These are phyloP conservation scores for Spergularia bocconei DNA, from an alignment of 148 eudicot genomes.

Conservation along the genomic window DNA sequence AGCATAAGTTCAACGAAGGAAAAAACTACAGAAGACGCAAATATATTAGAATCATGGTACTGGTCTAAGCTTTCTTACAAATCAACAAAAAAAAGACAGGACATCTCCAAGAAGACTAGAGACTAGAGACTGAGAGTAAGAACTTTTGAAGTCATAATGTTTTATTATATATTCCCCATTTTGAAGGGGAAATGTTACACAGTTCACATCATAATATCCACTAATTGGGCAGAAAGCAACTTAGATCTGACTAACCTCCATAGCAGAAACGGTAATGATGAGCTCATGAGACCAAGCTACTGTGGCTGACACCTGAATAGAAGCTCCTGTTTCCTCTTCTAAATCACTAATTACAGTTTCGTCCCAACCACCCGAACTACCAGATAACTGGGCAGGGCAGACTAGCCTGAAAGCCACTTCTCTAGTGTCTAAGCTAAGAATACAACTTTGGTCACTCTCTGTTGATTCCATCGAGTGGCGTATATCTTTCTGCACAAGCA, in stretches of 20 bases:
- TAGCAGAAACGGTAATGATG: conserved; percentile 21
- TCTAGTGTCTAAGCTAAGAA: not conserved
- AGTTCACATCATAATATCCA: not conserved
- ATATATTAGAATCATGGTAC: not conserved
- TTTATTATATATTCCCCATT: not conserved
- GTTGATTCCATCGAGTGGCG: not conserved
- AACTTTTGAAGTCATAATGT: not conserved
- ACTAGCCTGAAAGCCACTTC: conserved; percentile 22
- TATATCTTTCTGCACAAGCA: conserved; percentile 3
- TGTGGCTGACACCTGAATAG: conserved; percentile 8
- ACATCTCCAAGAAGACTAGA: not conserved
- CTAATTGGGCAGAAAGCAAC: not conserved
- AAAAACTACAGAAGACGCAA: no score
- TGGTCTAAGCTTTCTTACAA: not conserved
- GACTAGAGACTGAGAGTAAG: not conserved
- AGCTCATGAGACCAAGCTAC: conserved; percentile 12
- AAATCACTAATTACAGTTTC: conserved; percentile 12
- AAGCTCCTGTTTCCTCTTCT: conserved; percentile 22
- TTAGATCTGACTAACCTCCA: conserved; percentile 22
- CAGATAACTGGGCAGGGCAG: conserved; percentile 12
- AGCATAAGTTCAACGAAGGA: no score
- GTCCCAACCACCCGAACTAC: conserved; percentile 15
- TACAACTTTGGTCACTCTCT: not conserved
- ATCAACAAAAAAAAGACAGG: no score
- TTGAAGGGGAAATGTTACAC: not conserved